Conservation (phyloP, 2,329 filamentous ascomycete species). For the Exserohilum turcica region DNA sequence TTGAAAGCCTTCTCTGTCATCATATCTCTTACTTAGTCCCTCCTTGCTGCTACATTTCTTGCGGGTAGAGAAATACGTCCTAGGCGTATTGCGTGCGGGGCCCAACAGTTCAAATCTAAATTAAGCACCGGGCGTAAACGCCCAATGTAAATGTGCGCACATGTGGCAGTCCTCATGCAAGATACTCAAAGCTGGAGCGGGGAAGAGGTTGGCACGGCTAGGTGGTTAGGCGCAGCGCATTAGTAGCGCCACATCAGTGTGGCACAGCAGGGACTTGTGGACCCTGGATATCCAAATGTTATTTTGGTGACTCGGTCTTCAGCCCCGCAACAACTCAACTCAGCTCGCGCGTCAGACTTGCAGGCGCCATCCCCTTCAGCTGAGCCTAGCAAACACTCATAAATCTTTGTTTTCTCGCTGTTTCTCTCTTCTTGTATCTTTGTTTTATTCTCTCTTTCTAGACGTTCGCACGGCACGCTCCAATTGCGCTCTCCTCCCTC, state of each 20-base stretch:
- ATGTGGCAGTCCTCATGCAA: no score
- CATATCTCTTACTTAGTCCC: no score
- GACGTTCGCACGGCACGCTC: constrained; percentile 14
- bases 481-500: constrained; percentile 15
- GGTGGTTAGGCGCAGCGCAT: neutral
- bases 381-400: constrained; percentile 9
- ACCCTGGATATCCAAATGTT: constrained; percentile 17
- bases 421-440: neutral
- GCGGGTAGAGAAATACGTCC: no score
- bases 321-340: constrained; percentile 28
- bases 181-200: neutral
- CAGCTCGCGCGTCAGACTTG: constrained; percentile 18
- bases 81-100: no score
- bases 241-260: constrained; percentile 15
- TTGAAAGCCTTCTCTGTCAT: no score
- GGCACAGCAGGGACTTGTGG: constrained; percentile 7
- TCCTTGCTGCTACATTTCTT: no score
- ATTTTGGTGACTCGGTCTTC: constrained; percentile 13
- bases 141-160: neutral
- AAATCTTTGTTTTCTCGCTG: neutral
- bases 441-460: neutral
- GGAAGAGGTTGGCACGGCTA: neutral
- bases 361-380: constrained; percentile 13
- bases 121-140: neutral
- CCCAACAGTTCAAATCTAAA: no score